Evolutionary conservation across 176 grass and related monocot species (phyloP), one percentile per base, ranked within the genome.

Genomic region (Hyparrhenia diplandra): DNA sequence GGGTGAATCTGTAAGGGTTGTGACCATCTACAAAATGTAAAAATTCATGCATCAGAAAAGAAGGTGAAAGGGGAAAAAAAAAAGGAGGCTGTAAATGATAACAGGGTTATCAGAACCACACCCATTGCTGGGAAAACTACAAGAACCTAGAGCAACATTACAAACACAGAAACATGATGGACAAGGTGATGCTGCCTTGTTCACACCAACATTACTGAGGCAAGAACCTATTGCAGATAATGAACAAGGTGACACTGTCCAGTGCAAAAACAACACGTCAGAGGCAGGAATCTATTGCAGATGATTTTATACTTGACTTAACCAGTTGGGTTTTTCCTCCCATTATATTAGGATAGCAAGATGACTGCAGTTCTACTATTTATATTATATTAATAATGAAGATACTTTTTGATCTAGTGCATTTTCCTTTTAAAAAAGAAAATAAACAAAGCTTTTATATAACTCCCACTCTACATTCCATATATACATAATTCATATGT

Each of bases 1-100:
- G 90, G 90, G 73, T 89, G 83, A 75, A 92, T 65, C 83, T 79
- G 68, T 45, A 92, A n/a, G 39, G 74, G 61, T 92, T 89, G 35
- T 89, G 83, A 1, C 51, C 68, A 89, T 62, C 90, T 89, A 69
- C 17, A 80, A 71, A 73, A 35, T 78, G 54, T 35, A 36, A 58
- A n/a, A 84, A 42, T 12, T 52, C 29, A 79, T 68, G 51, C 14
- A 34, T 74, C 18, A 92, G 37, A 85, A 88, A 10, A 66, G 6
- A 31, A 32, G 31, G 67, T 37, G 46, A 34, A 82, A 12, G 13
- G 7, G 7, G 7, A n/a, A n/a, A n/a, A n/a, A 9, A 13, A n/a
- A 72, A 12, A 40, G 3, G 42, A 27, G 16, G 41, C 28, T 66
- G 76, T 67, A 80, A 32, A 82, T 40, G 37, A 16, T 17, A 67